Base-by-base conservation (phyloP, 345 rosid genomes). In the Lumnitzera littorea region DNA sequence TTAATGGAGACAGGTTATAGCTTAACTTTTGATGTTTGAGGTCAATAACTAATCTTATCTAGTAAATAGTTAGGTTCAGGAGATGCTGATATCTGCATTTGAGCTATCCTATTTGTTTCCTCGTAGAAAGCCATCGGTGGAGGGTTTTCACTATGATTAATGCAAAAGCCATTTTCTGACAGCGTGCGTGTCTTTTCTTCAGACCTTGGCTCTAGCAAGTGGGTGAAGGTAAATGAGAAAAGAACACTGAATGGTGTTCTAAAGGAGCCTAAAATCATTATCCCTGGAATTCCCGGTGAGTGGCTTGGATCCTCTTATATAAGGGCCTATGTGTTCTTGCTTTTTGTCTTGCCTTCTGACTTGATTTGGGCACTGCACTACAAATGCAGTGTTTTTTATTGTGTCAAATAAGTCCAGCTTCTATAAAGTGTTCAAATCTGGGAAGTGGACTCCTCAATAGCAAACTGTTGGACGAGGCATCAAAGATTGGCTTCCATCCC, bases 201-300 rank as follows among this genome's bases (percentile, higher is more conserved):
- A 83, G 82, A 85, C 60, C 53, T 61, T 29, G 74, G 77, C 62
- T 50, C 77, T 57, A 48, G 75, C 58, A 72, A 76, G 70, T 82
- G 96, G 96, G 72, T 85, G 55, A 84, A 74, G 79, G 86, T 92
- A 55, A 79, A 85, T 59, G 97, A 87, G 58, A 86, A 78, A 69
- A 72, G 74, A 60, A 84, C 66, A 23, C 87, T 92, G 52, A 59
- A 70, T 55, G 91, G 84, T 31, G 80, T 92, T 56, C 62, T 92
- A 70, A 85, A 82, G 72, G 87, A 85, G 67, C 67, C 82, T 0
- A 72, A 76, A 63, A 78, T 82, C 53, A 64, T 85, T 59, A 77
- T 85, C 64, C 77, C 95, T 0, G 87, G 82, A 70, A 84, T 89
- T 63, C 98, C 98, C 75, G 97, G 91, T 85, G 60, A 46, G 78